These are phyloP conservation scores for Ottelia alismoides DNA, from an alignment of 106 monocot genomes.

Conservation along the genomic window DNA sequence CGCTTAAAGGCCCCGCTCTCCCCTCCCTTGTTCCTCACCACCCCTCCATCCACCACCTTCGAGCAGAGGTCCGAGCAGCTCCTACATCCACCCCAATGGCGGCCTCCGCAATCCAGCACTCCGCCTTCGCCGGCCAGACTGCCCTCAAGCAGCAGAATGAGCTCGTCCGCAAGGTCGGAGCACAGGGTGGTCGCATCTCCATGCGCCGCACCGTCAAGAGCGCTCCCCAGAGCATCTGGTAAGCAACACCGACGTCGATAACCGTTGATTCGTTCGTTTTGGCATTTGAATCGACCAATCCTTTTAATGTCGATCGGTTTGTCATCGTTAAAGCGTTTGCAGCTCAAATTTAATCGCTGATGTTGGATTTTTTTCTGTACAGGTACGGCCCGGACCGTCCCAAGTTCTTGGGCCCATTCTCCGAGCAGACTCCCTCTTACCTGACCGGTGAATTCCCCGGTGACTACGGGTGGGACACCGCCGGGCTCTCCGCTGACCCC, in stretches of 20 bases:
- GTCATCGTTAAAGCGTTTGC: background rate
- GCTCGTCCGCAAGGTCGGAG: slow-evolving; percentile 45
- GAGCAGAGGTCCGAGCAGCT: background rate
- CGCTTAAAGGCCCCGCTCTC: background rate
- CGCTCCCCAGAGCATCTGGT: slow-evolving; percentile 83
- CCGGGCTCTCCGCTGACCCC: slow-evolving; percentile 2
- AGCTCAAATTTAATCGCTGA: background rate
- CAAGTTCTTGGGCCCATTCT: slow-evolving; percentile 41
- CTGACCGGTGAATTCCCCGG: slow-evolving; percentile 4
- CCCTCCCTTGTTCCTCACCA: background rate
- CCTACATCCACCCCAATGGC: slow-evolving; percentile 27
- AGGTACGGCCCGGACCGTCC: slow-evolving; percentile 70
- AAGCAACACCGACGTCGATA: background rate
- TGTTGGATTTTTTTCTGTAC: too few relatives aligned
- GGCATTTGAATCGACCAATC: background rate
- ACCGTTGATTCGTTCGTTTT: background rate
- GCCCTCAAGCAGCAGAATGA: slow-evolving; percentile 32
- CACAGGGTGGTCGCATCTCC: slow-evolving; percentile 47
- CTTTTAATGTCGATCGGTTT: too few relatives aligned
- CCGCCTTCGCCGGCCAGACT: slow-evolving; percentile 60
- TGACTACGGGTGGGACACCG: slow-evolving; percentile 4
- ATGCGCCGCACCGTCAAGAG: slow-evolving; percentile 89
- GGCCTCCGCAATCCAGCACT: slow-evolving; percentile 50
- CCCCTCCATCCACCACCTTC: background rate
- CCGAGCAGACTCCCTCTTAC: background rate